These are phyloP conservation scores for Cladorrhinum samala DNA, from an alignment of 495 filamentous ascomycete species.

Conservation along the genomic window DNA sequence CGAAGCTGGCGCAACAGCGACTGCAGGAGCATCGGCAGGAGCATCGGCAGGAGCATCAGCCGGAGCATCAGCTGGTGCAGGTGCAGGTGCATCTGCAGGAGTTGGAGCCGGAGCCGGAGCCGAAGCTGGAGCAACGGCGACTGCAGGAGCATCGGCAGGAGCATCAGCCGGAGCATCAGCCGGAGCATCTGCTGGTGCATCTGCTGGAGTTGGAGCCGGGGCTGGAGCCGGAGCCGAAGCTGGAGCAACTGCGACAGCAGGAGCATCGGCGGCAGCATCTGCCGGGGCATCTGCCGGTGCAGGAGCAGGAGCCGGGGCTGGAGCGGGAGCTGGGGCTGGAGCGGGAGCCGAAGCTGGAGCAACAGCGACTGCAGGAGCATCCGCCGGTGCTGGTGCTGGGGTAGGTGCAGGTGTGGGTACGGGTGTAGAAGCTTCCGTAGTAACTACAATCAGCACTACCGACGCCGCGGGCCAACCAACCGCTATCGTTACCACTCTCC, in stretches of 20 bases:
- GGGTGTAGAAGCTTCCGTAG: background rate
- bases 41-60: background rate
- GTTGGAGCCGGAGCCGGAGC: background rate
- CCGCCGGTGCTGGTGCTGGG: background rate
- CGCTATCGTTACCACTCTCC: conserved; percentile 2
- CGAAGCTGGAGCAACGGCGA: background rate
- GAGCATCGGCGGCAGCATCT: background rate
- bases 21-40: background rate
- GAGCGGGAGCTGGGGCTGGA: background rate
- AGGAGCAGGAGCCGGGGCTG: background rate
- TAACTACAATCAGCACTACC: conserved; percentile 5
- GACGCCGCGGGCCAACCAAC: conserved; percentile 2
- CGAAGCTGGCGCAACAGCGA: background rate
- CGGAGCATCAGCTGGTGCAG: background rate
- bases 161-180: background rate
- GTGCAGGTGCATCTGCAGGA: background rate
- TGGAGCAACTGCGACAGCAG: background rate
- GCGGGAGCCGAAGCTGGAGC: background rate
- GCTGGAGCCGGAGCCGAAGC: background rate
- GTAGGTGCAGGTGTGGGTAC: background rate
- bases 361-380: background rate
- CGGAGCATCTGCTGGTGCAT: background rate
- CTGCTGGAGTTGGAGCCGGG: background rate
- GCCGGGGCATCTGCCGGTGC: background rate
- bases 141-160: background rate